Conservation (phyloP, 176 grass and related monocot genomes). For the Triticum timopheevii region DNA sequence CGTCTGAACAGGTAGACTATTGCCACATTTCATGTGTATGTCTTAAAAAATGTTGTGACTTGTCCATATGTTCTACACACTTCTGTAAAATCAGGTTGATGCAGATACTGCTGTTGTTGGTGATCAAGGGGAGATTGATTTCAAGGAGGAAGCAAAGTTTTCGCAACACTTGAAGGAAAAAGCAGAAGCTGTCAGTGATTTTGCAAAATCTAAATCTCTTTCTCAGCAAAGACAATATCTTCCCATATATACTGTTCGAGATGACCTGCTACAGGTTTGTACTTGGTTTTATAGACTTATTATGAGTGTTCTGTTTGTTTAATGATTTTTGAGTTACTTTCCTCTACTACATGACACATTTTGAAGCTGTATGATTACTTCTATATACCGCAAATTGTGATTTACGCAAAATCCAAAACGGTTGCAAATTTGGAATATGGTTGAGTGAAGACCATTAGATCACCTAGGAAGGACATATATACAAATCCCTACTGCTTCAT, state of each 20-base stretch:
- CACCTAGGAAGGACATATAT: slow-evolving; percentile 4
- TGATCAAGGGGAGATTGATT: slow-evolving; percentile 96
- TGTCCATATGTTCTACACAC: not conserved
- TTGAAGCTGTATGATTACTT: slow-evolving; percentile 21
- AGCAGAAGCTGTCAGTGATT: slow-evolving; percentile 94
- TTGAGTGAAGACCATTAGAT: not conserved
- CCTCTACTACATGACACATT: slow-evolving; percentile 1
- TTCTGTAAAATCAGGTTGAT: slow-evolving; percentile 65
- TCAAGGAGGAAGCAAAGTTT: slow-evolving; percentile 96
- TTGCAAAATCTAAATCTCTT: slow-evolving; percentile 94
- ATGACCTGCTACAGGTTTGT: slow-evolving; percentile 90
- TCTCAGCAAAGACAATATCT: slow-evolving; percentile 98
- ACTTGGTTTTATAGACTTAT: slow-evolving; percentile 12
- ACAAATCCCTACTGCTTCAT: not conserved
- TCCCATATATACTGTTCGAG: slow-evolving; percentile 92
- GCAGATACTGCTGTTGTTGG: slow-evolving; percentile 95
- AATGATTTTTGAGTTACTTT: not conserved
- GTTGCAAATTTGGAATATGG: not conserved
- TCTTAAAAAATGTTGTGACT: not conserved
- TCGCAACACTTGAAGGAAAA: slow-evolving; percentile 90
- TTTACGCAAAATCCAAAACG: not conserved
- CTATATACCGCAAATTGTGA: not conserved
- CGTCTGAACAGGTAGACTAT: slow-evolving; percentile 75
- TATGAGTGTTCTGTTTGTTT: not conserved
- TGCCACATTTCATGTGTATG: not conserved